phyloP scores from a whole-genome alignment of 2,329 filamentous ascomycete genomes.

The Fusarium keratoplasticum region DNA sequence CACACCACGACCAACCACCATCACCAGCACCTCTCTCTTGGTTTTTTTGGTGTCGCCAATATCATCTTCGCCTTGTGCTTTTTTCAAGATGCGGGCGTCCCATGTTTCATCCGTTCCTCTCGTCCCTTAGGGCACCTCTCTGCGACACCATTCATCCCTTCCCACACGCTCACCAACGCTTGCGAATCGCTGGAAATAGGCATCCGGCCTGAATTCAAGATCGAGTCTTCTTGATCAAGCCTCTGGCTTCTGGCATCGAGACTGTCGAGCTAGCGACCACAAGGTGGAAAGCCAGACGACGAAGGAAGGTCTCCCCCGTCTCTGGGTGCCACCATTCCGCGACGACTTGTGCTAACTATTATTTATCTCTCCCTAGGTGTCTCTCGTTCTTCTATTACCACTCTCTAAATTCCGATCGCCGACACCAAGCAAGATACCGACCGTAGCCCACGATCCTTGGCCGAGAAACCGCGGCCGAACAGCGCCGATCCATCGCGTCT shows the following conservation, averaged over 20 bases:
- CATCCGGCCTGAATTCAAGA: background rate
- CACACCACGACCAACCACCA: background rate
- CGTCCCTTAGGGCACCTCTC: background rate
- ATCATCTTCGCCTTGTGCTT: background rate
- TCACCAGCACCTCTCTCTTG: background rate
- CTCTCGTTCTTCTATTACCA: background rate
- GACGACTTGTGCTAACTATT: background rate
- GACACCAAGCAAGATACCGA: background rate
- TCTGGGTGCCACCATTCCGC: too few species aligned
- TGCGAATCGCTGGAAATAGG: background rate
- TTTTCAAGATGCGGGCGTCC: background rate
- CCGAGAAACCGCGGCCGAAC: background rate
- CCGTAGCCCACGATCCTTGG: background rate
- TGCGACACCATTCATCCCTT: background rate
- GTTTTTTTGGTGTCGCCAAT: background rate
- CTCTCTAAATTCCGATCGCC: background rate
- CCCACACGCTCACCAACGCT: background rate
- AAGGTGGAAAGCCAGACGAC: background rate
- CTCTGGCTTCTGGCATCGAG: background rate
- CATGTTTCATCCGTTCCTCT: background rate
- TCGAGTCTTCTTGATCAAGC: rapidly evolving
- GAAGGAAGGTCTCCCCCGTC: background rate
- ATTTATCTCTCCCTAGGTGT: background rate
- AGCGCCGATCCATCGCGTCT: background rate
- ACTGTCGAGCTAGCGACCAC: background rate